Conservation (phyloP, 495 filamentous ascomycete genomes). For the Hyphodiscus hymeniophilus region DNA sequence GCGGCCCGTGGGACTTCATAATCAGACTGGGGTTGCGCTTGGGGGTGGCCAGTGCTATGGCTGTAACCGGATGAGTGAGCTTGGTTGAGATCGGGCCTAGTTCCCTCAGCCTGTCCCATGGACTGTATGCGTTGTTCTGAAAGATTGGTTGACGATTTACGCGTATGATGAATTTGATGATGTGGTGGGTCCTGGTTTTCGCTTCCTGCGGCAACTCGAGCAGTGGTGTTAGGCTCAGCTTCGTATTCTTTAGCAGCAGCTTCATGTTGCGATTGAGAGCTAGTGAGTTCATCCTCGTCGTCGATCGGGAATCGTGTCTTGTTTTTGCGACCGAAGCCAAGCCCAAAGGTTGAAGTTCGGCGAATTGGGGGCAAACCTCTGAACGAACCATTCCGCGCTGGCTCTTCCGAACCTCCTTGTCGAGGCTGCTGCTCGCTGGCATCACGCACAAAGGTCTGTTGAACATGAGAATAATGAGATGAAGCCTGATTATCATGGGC, state of each 20-base stretch:
- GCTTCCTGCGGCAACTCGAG: background rate
- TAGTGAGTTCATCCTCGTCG: conserved; percentile 14
- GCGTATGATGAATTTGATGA: too few species aligned
- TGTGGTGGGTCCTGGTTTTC: background rate
- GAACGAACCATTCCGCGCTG: conserved; percentile 25
- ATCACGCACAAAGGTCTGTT: background rate
- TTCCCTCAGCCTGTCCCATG: background rate
- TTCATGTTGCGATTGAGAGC: background rate
- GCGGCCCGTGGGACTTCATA: background rate
- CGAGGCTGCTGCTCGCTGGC: background rate
- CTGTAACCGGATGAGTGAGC: conserved; percentile 1
- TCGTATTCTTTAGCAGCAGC: background rate
- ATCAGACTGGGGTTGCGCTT: background rate
- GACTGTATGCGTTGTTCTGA: background rate
- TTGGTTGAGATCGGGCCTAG: conserved; percentile 1
- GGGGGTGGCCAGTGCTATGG: background rate
- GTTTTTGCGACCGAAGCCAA: conserved; percentile 25
- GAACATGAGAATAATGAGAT: background rate
- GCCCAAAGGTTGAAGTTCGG: conserved; percentile 40
- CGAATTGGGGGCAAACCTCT: conserved; percentile 39
- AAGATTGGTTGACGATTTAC: background rate
- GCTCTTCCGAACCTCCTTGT: conserved; percentile 4
- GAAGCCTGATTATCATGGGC: background rate
- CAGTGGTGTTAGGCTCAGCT: background rate
- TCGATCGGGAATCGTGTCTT: conserved; percentile 20